These are phyloP conservation scores for Pilasporangium apinafurcum DNA, from an alignment of 352 stramenopile genomes.

Conservation along the genomic window DNA sequence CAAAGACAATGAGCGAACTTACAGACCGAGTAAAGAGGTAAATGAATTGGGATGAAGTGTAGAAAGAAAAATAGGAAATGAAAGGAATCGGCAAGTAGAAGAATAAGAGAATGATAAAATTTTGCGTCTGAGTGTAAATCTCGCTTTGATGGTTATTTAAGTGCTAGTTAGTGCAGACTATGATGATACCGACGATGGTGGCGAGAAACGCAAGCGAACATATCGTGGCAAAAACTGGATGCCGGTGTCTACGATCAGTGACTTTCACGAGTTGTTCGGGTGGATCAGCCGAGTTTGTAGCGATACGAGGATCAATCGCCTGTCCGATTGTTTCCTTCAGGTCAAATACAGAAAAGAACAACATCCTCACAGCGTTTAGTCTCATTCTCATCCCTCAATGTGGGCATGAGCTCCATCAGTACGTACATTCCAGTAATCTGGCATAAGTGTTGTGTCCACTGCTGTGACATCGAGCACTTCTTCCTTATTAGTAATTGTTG, in stretches of 20 bases:
- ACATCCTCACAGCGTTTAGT: neutral
- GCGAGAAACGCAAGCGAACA: slow-evolving; percentile 63
- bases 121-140: neutral
- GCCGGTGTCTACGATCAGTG: slow-evolving; percentile 56
- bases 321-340: slow-evolving; percentile 1
- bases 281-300: slow-evolving; percentile 45
- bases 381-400: neutral
- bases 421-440: slow-evolving; percentile 48
- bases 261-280: slow-evolving; percentile 74
- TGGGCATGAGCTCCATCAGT: neutral
- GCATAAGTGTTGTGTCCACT: slow-evolving; percentile 32
- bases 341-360: neutral
- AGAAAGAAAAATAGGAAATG: slow-evolving; percentile 1
- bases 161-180: slow-evolving; percentile 57
- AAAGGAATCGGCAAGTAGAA: no score
- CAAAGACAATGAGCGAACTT: neutral
- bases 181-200: slow-evolving; percentile 56
- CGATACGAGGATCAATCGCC: slow-evolving; percentile 20
- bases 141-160: neutral
- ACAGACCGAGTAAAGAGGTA: neutral
- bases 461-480: no score
- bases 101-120: no score
- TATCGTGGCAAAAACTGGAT: slow-evolving; percentile 62
- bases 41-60: neutral
- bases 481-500: no score